These are phyloP conservation scores for Condylostoma magnum DNA, from an alignment of 169 alveolate species.

Conservation along the genomic window DNA sequence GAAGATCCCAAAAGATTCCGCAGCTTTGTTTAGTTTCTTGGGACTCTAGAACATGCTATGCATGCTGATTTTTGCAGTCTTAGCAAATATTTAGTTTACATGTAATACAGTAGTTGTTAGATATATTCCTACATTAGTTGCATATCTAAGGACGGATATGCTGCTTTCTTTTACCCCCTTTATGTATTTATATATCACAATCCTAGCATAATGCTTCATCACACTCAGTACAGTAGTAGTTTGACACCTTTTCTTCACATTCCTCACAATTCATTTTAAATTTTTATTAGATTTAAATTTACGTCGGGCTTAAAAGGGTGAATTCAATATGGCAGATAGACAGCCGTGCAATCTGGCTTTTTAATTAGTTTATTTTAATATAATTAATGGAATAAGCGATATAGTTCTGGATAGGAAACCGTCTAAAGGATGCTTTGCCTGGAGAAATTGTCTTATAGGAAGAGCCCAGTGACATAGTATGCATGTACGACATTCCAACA, in stretches of 20 bases:
- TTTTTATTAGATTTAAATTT: too few species aligned
- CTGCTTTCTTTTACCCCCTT: slow-evolving; percentile 4
- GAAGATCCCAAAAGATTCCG: slow-evolving; percentile 24
- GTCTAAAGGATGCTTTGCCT: neutral
- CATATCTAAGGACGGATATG: neutral
- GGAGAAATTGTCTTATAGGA: slow-evolving; percentile 7
- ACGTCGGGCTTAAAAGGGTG: too few species aligned
- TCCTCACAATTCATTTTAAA: slow-evolving; percentile 29
- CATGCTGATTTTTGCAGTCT: neutral
- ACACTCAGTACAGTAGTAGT: neutral
- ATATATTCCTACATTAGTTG: neutral
- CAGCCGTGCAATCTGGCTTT: too few species aligned
- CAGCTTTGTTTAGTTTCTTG: neutral
- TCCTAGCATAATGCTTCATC: neutral
- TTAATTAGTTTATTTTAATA: too few species aligned
- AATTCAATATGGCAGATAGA: too few species aligned
- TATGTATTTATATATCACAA: neutral
- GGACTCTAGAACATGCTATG: neutral
- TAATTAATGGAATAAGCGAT: too few species aligned
- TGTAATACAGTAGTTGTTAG: neutral
- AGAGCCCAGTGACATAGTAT: neutral
- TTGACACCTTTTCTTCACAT: neutral
- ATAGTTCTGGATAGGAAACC: slow-evolving; percentile 27
- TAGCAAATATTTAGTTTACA: neutral
- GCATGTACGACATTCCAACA: slow-evolving; percentile 21